These are phyloP conservation scores for Nicotiana tomentosiformis DNA, from an alignment of 257 asterid genomes.

Conservation along the genomic window DNA sequence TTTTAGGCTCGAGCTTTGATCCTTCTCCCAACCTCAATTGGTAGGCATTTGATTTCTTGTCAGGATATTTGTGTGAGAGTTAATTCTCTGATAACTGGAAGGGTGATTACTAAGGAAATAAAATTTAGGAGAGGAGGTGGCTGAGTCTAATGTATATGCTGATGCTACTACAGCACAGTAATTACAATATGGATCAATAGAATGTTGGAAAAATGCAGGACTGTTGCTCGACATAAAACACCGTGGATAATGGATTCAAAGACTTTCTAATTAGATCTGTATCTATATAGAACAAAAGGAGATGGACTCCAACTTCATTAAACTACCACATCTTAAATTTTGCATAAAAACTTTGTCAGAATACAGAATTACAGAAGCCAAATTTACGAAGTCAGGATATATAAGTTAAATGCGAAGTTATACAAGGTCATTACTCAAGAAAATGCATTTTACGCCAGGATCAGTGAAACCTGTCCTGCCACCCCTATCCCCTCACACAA, in stretches of 20 bases:
- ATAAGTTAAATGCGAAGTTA: background rate
- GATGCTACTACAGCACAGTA: background rate
- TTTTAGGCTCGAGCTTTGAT: background rate
- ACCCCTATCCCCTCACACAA: background rate
- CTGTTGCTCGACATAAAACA: background rate
- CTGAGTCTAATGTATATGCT: background rate
- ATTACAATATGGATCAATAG: background rate
- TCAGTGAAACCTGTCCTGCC: background rate
- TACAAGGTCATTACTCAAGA: background rate
- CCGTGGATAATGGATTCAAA: background rate
- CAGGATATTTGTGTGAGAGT: background rate
- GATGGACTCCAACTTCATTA: background rate
- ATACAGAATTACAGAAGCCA: background rate
- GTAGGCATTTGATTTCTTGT: background rate
- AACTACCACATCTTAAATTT: background rate
- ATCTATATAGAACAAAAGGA: background rate
- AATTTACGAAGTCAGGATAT: background rate
- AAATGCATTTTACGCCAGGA: background rate
- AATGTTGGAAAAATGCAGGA: background rate
- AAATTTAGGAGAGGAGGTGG: background rate
- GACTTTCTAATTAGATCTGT: background rate
- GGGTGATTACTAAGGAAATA: background rate
- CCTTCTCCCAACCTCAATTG: background rate
- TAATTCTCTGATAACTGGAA: background rate
- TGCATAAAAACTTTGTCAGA: background rate